These are phyloP conservation scores for Cylindrotheca fusiformis DNA, from an alignment of 108 stramenopile genomes.

Conservation along the genomic window DNA sequence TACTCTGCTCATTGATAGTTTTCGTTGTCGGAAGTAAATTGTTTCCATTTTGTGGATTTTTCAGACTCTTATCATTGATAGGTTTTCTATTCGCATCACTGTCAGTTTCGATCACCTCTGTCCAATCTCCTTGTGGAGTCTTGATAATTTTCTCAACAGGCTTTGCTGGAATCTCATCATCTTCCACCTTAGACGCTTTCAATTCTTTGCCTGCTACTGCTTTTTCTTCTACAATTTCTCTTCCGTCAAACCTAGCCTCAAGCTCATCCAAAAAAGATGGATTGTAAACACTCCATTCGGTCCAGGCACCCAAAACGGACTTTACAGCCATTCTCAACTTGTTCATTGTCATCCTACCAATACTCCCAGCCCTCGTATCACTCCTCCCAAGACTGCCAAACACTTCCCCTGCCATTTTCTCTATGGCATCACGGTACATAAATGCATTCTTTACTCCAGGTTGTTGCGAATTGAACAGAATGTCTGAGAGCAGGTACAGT, in stretches of 20 bases:
- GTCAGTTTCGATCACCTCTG: conserved; percentile 20
- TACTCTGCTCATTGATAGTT: not conserved
- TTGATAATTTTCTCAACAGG: not conserved
- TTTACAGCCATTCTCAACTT: conserved; percentile 65
- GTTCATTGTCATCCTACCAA: conserved; percentile 72
- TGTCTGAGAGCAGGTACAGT: conserved; percentile 77
- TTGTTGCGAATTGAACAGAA: conserved; percentile 88
- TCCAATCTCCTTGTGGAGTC: conserved; percentile 33
- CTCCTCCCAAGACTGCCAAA: conserved; percentile 65
- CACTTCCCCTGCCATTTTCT: conserved; percentile 79
- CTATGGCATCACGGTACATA: conserved; percentile 77
- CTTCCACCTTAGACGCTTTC: conserved; percentile 9
- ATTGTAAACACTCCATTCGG: conserved; percentile 83
- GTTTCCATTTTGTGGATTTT: not conserved
- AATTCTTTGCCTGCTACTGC: not conserved
- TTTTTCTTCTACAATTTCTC: conserved; percentile 36
- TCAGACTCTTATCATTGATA: not conserved
- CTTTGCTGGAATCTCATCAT: not conserved
- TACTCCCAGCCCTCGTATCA: conserved; percentile 41
- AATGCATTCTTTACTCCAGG: conserved; percentile 86
- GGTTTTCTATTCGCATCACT: not conserved
- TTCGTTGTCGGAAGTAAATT: too few relatives aligned
- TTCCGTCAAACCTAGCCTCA: conserved; percentile 68
- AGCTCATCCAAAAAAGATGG: conserved; percentile 73
- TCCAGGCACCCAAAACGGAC: conserved; percentile 78